These are phyloP conservation scores for Morella rubra DNA, from an alignment of 306 rosid species.

Conservation along the genomic window DNA sequence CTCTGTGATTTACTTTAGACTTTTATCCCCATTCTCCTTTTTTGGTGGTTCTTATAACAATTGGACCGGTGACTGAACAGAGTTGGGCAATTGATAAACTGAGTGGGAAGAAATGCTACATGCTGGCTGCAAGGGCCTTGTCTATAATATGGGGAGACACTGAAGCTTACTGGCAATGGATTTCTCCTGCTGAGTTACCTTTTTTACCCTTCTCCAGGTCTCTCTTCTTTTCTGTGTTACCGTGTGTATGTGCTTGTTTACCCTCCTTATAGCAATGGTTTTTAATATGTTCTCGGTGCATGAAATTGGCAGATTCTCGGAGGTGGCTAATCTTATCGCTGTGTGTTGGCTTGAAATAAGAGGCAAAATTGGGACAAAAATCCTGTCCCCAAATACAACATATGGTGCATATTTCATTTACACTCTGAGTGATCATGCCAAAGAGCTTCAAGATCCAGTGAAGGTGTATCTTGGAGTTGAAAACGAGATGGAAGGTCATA, in stretches of 20 bases:
- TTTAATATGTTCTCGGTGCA: not conserved
- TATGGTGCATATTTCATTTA: not conserved
- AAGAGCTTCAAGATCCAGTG: not conserved
- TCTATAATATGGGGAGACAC: not conserved
- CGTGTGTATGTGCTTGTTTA: not conserved
- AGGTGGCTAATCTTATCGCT: not conserved
- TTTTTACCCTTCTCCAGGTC: not conserved
- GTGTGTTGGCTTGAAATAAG: constrained; percentile 7
- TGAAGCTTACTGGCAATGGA: not conserved
- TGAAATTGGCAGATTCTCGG: constrained; percentile 7
- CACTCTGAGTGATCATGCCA: too few species aligned
- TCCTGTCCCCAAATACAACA: constrained; percentile 8
- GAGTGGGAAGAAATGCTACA: constrained; percentile 1
- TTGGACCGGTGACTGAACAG: not conserved
- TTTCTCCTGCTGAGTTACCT: not conserved
- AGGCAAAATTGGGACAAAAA: not conserved
- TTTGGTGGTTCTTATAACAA: not conserved
- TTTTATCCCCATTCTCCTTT: not conserved
- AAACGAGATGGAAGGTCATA: not conserved
- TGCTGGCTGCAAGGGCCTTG: not conserved
- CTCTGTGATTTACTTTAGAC: not conserved
- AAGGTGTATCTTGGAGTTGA: not conserved
- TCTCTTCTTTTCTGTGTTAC: not conserved
- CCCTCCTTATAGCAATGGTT: not conserved
- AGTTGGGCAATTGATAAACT: not conserved